A percentile compares a stretch with the other conserved stretches of the same genome.
phyloP scores from a whole-genome alignment of 148 eudicot species.

The Persicaria tinctoria region DNA sequence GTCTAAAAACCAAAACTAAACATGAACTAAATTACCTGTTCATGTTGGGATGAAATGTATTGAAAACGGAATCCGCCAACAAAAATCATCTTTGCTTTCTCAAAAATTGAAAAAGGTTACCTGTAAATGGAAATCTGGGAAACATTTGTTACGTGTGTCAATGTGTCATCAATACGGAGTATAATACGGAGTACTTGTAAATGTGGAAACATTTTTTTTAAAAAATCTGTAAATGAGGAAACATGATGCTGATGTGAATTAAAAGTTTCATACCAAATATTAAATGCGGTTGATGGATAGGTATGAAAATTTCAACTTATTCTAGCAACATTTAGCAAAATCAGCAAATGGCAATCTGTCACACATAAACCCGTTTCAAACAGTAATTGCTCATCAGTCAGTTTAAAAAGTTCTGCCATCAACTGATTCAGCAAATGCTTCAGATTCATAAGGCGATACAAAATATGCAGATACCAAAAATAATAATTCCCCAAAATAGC shows the following conservation, averaged over 20 bases:
- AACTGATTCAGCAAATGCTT: too few species aligned
- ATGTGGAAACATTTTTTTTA: not conserved
- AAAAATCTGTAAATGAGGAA: not conserved
- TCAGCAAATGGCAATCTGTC: not conserved
- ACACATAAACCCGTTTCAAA: not conserved
- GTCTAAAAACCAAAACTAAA: not conserved
- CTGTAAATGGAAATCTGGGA: not conserved
- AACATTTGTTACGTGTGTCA: not conserved
- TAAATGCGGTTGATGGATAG: not conserved
- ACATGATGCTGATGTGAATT: not conserved
- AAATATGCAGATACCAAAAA: too few species aligned
- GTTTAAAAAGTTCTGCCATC: too few species aligned
- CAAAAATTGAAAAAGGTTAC: not conserved
- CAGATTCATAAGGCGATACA: too few species aligned
- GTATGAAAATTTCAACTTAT: not conserved
- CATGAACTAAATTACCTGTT: conserved; percentile 3
- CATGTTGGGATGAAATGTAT: conserved; percentile 22
- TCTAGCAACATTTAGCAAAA: not conserved
- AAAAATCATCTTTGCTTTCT: conserved; percentile 29
- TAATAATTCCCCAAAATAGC: too few species aligned
- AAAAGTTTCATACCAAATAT: not conserved
- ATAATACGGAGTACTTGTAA: not conserved
- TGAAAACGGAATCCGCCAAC: conserved; percentile 39
- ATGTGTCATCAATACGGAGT: not conserved
- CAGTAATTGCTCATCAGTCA: too few species aligned